Base-by-base conservation (phyloP, 1,284 basidiomycete genomes). In the Microbotryum saponariae region DNA sequence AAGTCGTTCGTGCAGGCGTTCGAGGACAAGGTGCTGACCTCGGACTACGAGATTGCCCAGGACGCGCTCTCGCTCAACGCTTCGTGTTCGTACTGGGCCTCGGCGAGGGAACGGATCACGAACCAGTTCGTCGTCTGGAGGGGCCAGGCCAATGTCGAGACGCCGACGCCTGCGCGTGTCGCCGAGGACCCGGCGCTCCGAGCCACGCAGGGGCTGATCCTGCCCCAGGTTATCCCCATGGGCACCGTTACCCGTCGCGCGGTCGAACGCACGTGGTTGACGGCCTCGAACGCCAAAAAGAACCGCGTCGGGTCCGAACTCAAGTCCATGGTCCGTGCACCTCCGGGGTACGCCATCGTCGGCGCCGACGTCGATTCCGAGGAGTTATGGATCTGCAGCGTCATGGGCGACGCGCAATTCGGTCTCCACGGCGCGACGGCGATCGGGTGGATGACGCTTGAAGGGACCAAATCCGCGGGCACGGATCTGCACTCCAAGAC, bases 381-480 rank as follows among this genome's bases (percentile, higher is more conserved):
- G 77, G 96, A 99, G 76, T 80, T 99, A 27, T 99, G 96, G 96
- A 98, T 98, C 70, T 96, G 93, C 52, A 93, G 90, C 72, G 91
- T 92, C 63, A 96, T 97, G 91, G 94, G 94, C 4, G 96, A 99
- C 73, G 91, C 93, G 0, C 94, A 99, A 76, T 97, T 98, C 74
- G 96, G 94, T 9, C 77, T 97, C 61, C 94, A 99, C 71, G 94
- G 96, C 20, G 91, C 92, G 4, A 97, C 93, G 1, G 92, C 94
- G 0, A 86, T 99, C 51, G 96, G 94, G 0, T 98, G 94, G 96
- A 98, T 98, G 94, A 98, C 94, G 14, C 82, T 98, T 29, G 96
- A 98, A 76, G 96, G 96, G 1, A 97, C 93, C n/a, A 99, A 98
- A 76, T 82, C 86, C 0, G 87, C 88, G 0, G 94, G 92, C 6